Evolutionary conservation across 192 early-diverging fungal genomes (phyloP), one percentile per base, ranked within the genome.

Genomic region (Coemansia umbellata): DNA sequence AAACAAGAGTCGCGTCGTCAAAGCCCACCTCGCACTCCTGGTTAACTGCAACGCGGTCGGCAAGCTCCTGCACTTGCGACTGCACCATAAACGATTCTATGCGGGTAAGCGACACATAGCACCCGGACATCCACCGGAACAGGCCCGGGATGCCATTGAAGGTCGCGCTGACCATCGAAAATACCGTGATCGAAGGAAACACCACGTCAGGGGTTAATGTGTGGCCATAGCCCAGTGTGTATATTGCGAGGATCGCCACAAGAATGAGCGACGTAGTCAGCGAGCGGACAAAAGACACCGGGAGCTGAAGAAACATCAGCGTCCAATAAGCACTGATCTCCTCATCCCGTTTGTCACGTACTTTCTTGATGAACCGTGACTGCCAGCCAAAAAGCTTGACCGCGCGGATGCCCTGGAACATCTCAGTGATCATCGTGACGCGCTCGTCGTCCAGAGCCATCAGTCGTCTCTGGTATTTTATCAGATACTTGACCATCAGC

Each of bases 311-410:
- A 18, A 83, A 19, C 37, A 83, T 75, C 18, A 82, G 78, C 23
- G 50, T 47, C 45, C 78, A 75, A 37, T 83, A 72, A 1, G 75
- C 67, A 28, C 66, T 59, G n/a, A 91, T 55, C 62, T 91, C 83
- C 40, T 74, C 75, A n/a, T 82, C 73, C 27, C 88, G 81, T 19
- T 83, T 79, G 11, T 64, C 77, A 4, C 80, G 72, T 11, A 96
- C 79, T 32, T 83, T 80, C 22, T 80, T 73, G 35, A 84, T 60
- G 56, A 97, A 92, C 43, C 81, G 74, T 33, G 76, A 50, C 67
- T 91, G 85, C 91, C 91, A 93, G 23, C 86, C 88, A 74, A 91
- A 91, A 50, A 97, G 84, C 65, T 98, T 98, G 50, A 98, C 85
- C 21, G 96, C 89, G 17, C 91, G 82, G 33, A 98, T 95, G 31